Conservation (phyloP, 371 early-diverging fungal genomes). For the Basidiobolus meristosporus region DNA sequence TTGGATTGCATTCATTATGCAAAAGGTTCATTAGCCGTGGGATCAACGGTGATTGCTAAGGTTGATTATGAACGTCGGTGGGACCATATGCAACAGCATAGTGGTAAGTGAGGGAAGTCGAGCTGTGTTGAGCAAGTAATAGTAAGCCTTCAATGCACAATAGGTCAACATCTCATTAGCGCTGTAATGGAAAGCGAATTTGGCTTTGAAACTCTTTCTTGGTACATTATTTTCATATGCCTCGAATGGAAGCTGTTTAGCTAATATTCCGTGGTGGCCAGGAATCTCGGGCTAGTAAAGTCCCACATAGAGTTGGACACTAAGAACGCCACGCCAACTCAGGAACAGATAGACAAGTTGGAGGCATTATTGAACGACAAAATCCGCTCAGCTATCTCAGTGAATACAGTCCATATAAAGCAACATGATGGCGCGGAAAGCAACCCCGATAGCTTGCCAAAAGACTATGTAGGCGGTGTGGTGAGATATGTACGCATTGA, state of each 20-base stretch:
- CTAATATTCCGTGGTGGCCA: too few relatives aligned
- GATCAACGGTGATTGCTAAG: background rate
- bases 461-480: slow-evolving; percentile 1
- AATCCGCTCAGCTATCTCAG: background rate
- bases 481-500: background rate
- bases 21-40: background rate
- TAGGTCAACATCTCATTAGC: slow-evolving; percentile 1
- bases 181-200: background rate
- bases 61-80: background rate
- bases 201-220: background rate
- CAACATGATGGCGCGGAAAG: background rate
- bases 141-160: background rate
- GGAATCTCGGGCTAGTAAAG: background rate
- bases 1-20: background rate
- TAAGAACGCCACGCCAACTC: background rate
- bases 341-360: background rate
- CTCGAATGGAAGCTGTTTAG: too few relatives aligned
- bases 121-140: too few relatives aligned
- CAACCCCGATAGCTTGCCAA: background rate
- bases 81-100: slow-evolving; percentile 2
- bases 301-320: background rate
- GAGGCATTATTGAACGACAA: background rate
- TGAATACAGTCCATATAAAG: background rate
- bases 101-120: too few relatives aligned
- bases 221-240: background rate